phyloP scores from a whole-genome alignment of 2,329 filamentous ascomycete genomes.

The Paraphaeosphaeria minitans region DNA sequence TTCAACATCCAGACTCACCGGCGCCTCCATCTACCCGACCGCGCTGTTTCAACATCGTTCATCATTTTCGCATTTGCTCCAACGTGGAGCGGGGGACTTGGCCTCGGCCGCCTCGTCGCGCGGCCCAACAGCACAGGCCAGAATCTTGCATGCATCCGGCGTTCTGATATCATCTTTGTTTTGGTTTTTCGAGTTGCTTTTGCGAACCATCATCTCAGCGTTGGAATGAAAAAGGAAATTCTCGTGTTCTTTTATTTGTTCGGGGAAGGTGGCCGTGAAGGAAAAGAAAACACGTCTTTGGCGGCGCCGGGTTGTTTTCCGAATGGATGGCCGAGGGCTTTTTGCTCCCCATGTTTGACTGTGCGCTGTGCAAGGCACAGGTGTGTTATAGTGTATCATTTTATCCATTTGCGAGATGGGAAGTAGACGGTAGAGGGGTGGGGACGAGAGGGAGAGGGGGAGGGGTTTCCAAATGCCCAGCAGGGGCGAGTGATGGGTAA shows the following conservation, averaged over 20 bases:
- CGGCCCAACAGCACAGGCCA: not conserved
- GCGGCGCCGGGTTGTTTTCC: not conserved
- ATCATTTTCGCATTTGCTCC: not conserved
- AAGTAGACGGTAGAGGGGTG: not conserved
- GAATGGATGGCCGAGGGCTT: too few relatives aligned
- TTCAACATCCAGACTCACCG: conserved; percentile 5
- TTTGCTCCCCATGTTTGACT: not conserved
- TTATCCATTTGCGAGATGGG: not conserved
- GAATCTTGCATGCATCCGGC: conserved; percentile 4
- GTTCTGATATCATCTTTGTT: not conserved
- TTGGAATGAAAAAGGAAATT: not conserved
- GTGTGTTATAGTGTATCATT: conserved; percentile 5
- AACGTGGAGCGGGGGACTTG: not conserved
- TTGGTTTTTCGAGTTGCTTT: not conserved
- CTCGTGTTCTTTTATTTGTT: not conserved
- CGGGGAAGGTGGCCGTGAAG: too few relatives aligned
- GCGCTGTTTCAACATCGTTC: conserved; percentile 6
- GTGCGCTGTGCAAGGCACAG: not conserved
- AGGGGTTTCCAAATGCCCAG: not conserved
- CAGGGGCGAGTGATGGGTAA: not conserved
- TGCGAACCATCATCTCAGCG: not conserved
- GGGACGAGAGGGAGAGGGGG: not conserved
- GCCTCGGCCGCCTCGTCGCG: not conserved
- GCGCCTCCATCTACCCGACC: not conserved
- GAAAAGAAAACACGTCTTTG: not conserved